A percentile compares a stretch with the other conserved stretches of the same genome.
Evolutionary conservation across 257 asterid species (phyloP).

Genomic region (Ophiorrhiza pumila): DNA sequence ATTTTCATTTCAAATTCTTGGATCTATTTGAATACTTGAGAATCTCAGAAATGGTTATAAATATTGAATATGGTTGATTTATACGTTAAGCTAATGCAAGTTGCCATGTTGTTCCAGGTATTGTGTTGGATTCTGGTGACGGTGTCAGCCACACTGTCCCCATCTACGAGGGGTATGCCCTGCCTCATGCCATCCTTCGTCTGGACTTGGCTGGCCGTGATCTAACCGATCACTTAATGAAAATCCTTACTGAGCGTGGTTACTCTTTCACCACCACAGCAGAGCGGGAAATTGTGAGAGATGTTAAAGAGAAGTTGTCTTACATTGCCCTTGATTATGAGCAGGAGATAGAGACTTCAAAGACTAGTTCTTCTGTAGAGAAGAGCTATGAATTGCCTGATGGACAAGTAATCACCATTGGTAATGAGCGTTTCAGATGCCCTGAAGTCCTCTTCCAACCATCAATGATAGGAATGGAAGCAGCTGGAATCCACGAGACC

Average conservation of each 20-base stretch:
- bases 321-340: conserved; percentile 46
- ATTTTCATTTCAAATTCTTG: not conserved
- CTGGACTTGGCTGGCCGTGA: conserved; percentile 48
- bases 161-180: conserved; percentile 44
- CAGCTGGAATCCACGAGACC: conserved; percentile 48
- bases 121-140: conserved; percentile 48
- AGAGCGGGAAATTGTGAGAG: conserved; percentile 46
- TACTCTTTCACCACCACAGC: conserved; percentile 42
- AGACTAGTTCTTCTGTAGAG: conserved; percentile 40
- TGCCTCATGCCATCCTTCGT: conserved; percentile 47
- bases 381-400: conserved; percentile 47
- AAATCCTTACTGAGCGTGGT: conserved; percentile 46
- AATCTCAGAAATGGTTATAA: not conserved
- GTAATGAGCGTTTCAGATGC: conserved; percentile 43
- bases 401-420: conserved; percentile 47
- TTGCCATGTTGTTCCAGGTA: conserved; percentile 22
- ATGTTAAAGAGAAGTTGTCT: conserved; percentile 40
- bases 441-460: conserved; percentile 55
- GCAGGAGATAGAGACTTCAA: conserved; percentile 37
- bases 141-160: conserved; percentile 51
- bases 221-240: conserved; percentile 38
- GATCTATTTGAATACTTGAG: not conserved
- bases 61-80: not conserved
- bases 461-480: conserved; percentile 42
- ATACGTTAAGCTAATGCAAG: not conserved